Base-by-base conservation (phyloP, 2,329 filamentous ascomycete genomes). In the Fulvia fulva region DNA sequence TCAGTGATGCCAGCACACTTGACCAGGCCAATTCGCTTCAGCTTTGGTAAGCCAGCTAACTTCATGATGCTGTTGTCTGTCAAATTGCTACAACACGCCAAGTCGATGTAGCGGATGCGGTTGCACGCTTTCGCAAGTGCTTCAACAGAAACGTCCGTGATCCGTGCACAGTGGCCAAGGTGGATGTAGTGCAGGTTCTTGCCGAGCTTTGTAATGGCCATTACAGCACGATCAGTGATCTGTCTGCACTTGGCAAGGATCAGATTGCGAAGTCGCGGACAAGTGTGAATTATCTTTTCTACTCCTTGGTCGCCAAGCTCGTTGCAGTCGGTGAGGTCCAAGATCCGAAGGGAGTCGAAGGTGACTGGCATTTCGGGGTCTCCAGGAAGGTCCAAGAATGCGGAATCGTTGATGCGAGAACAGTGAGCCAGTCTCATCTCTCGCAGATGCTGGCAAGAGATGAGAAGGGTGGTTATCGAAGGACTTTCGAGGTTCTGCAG, bases 131-230 rank as follows among this genome's bases (percentile, higher is more conserved):
- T 87, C 41, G 97, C 91, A 30, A 99, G 81, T 56, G 86, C 87
- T 67, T 89, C 89, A 19, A 99, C 91, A 1, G 91, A 92, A 34
- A 86, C 82, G 70, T 99, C 94, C 0, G 93, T 97, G 70, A 99
- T 92, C 49, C 92, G 86, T 26, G 85, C 85, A 74, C 94, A 99
- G 73, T 99, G 94, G 9, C 94, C 94, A 1, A 99, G 81, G 70
- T 99, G 94, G 53, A 99, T 87, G 73, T 96, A 97, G 74, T 99
- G 94, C 55, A 99, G 78, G 68, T 97, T 99, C 79, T 97, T 97
- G 62, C 92, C 91, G 3, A 99, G 82, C 67, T 85, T 87, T 57
- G 91, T 88, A 63, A 99, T 97, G 56, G 92, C 88, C 66, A 88
- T 81, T 8, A 99, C 91, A 8, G 93, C 88, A 49, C 84, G 83